These are phyloP conservation scores for Talaromyces amestolkiae DNA, from an alignment of 2,329 filamentous ascomycete genomes.

Conservation along the genomic window DNA sequence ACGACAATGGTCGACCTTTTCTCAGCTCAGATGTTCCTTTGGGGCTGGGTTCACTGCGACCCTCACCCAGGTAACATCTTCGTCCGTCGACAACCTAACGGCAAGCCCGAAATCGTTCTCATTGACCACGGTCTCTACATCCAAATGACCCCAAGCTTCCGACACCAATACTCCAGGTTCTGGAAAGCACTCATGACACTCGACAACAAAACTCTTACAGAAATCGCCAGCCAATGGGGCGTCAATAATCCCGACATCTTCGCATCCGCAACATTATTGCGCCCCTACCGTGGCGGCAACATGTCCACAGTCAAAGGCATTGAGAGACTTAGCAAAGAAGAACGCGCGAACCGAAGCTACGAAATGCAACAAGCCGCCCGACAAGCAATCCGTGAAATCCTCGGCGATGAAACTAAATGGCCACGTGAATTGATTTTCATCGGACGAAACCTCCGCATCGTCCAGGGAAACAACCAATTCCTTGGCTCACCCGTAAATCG, in stretches of 20 bases:
- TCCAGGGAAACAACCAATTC: constrained; percentile 90
- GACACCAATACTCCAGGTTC: constrained; percentile 81
- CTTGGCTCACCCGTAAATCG: constrained; percentile 85
- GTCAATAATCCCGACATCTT: constrained; percentile 88
- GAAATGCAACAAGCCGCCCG: constrained; percentile 75
- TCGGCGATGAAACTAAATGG: constrained; percentile 83
- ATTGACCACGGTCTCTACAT: constrained; percentile 98
- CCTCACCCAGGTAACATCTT: constrained; percentile 98
- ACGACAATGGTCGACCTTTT: constrained; percentile 95
- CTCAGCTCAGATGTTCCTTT: constrained; percentile 96
- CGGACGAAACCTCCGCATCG: constrained; percentile 85
- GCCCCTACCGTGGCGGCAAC: constrained; percentile 85
- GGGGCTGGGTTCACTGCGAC: constrained; percentile 93
- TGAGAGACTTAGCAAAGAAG: constrained; percentile 52
- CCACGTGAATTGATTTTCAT: constrained; percentile 91
- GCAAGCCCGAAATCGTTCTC: constrained; percentile 84
- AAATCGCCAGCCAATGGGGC: constrained; percentile 78
- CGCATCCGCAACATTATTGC: constrained; percentile 82
- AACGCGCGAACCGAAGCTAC: constrained; percentile 62
- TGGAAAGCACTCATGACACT: constrained; percentile 95
- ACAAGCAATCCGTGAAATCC: constrained; percentile 71
- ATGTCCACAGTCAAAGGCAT: constrained; percentile 59
- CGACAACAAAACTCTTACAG: constrained; percentile 75
- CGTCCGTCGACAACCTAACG: constrained; percentile 77
- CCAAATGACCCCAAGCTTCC: constrained; percentile 78